Evolutionary conservation across 2,329 filamentous ascomycete species (phyloP), one percentile per base, ranked within the genome.

Genomic region (Pestalotiopsis sp.): DNA sequence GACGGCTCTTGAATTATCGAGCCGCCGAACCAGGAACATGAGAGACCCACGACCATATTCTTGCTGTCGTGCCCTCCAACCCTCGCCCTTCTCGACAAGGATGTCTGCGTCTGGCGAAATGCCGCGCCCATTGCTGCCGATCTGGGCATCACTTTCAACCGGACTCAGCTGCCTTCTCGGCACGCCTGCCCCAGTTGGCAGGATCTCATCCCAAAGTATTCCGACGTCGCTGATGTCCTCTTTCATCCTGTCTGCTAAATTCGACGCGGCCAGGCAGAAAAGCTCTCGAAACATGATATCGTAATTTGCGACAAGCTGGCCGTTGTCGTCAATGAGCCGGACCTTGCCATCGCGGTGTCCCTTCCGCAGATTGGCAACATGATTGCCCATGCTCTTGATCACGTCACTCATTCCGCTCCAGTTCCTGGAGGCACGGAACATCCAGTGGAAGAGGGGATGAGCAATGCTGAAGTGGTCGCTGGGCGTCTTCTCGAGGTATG

Each of bases 361-460:
- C 63, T 80, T 78, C 6, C 84, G 79, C 70, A 88, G 76, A 77
- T 84, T 72, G 73, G 85, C 81, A n/a, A 97, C 80, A 72, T 96
- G 93, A 52, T 84, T 85, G 67, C 87, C 86, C 91, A 97, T 97
- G 57, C 87, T 87, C 6, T 88, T 87, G 27, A 97, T 84, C 4
- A 96, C 83, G 59, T 89, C 87, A 67, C 85, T 85, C 31, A 97
- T 86, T 56, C 89, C 87, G 7, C 81, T 77, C 94, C 94, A 97
- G 78, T 94, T 92, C 69, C 90, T 87, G 6, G 92, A 93, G 2
- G 93, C 92, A 68, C 92, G 89, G 76, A 93, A 97, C 75, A 96
- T 91, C 94, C 94, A 97, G 64, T 94, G 89, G 79, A 96, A 97
- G 1, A 95, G 89, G 0, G 92, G 89, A 76, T 97, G 93, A 0